Base-by-base conservation (phyloP, 1,284 basidiomycete species). In the Sutorius eximius region DNA sequence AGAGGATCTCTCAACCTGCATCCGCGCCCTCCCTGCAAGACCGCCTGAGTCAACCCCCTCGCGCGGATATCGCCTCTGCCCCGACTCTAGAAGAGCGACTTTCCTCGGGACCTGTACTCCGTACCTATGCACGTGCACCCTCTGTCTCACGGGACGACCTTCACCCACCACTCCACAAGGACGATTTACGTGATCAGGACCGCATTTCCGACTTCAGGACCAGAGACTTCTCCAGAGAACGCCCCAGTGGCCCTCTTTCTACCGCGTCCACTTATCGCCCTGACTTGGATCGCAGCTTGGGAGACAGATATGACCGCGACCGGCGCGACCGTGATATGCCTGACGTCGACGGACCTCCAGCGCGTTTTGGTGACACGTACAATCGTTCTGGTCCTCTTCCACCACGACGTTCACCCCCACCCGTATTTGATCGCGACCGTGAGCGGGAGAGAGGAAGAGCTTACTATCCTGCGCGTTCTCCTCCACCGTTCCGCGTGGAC, bases 41-140 rank as follows among this genome's bases (percentile, higher is more conserved):
- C 40, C 70, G 75, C 18, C 57, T 73, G 44, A 70, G 63, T 27
- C 67, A 71, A 49, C 66, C 70, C 53, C 40, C 59, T 22, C 57
- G 69, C n/a, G 61, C 61, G 48, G 60, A 68, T 41, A 40, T 65
- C 18, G 34, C 58, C 44, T 64, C 67, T 55, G 63, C 69, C 24
- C 66, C 72, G n/a, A 72, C 60, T 52, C 63, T 78, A 20, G 75
- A 78, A 68, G 76, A 78, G 52, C 71, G 77, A 56, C 59, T 76
- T 15, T 67, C 71, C 41, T 59, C 67, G 43, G 64, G 64, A 46
- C 63, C 69, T 20, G 55, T 63, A 51, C 64, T 61, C 45, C 56
- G 62, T 45, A 34, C 45, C 13, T 69, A 69, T 37, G 27, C 51
- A 18, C 69, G 68, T 27, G 55, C 72, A 36, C 11, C 62, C 37